Evolutionary conservation across 116 monocot species (phyloP).

Genomic region (Papilionanthe hybrid): DNA sequence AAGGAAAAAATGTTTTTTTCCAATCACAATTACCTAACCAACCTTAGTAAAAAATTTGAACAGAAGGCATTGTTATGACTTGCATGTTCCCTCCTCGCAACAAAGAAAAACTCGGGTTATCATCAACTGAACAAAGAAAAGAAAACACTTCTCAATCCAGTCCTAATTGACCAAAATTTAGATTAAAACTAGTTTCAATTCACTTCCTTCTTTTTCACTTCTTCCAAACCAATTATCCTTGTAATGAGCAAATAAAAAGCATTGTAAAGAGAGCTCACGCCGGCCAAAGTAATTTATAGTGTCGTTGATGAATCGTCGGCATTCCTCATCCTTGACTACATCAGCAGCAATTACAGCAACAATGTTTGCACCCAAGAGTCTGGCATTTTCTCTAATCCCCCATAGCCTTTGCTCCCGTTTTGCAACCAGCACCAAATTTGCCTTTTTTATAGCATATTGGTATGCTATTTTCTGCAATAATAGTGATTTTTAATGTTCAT

Average conservation of each 20-base stretch:
- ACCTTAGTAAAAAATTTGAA: too few relatives aligned
- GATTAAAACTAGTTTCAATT: too few relatives aligned
- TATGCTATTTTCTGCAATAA: constrained; percentile 67
- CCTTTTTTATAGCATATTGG: constrained; percentile 59
- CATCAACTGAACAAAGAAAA: too few relatives aligned
- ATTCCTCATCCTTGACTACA: constrained; percentile 84
- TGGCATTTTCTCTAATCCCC: constrained; percentile 63
- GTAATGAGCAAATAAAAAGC: background rate
- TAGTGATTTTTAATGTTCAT: background rate
- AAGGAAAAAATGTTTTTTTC: too few relatives aligned
- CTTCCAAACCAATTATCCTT: background rate
- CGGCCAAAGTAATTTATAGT: constrained; percentile 65
- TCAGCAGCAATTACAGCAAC: constrained; percentile 77
- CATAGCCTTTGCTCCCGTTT: constrained; percentile 58
- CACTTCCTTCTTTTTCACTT: too few relatives aligned
- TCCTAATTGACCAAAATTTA: too few relatives aligned
- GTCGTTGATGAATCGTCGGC: constrained; percentile 54
- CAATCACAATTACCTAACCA: too few relatives aligned
- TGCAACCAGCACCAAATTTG: constrained; percentile 69
- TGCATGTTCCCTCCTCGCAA: too few relatives aligned
- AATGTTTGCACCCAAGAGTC: constrained; percentile 48
- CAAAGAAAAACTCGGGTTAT: too few relatives aligned
- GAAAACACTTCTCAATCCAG: too few relatives aligned
- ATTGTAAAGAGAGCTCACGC: constrained; percentile 29
- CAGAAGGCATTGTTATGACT: too few relatives aligned